Base-by-base conservation (phyloP, 1,284 basidiomycete species). In the Marasmius fiardii region DNA sequence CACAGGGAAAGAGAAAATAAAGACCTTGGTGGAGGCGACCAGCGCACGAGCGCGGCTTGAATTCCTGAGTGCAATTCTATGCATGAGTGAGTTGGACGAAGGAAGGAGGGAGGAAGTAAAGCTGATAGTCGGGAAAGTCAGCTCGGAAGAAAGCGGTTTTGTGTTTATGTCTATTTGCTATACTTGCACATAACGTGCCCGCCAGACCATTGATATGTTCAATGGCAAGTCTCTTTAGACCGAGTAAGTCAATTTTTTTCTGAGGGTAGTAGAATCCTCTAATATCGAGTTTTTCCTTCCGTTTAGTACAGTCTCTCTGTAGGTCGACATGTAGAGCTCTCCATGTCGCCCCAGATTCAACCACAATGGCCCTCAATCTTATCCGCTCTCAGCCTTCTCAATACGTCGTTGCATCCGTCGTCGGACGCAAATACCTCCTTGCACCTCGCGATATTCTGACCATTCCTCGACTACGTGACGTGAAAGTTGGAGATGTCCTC, bases 391-490 rank as follows among this genome's bases (percentile, higher is more conserved):
- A 91, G 68, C 91, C 87, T 20, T 89, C 82, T 7, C 91, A 92
- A 74, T 99, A 98, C 74, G 80, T 95, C 68, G 79, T 96, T 63
- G 93, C 94, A 55, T 87, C 90, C n/a, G 82, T 98, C 56, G 90
- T 90, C 56, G 90, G 93, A 59, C 81, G 86, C 65, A 91, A 90
- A 69, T 95, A 96, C 74, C 84, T 98, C 61, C 80, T 99, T 33
- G 83, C 95, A 34, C 87, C 93, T 20, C 83, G 88, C 65, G 96
- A 99, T 75, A 72, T 96, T 60, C 84, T 99, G 65, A 98, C 96
- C 48, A 83, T 98, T 1, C 95, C 96, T 2, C 88, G 88, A 50
- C 82, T 98, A 51, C 88, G 86, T 61, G 85, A 88, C 70, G 86
- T 88, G 55, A 78, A 81, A 41, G 85, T 96, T 54, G 96, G 96